These are phyloP conservation scores for Cinnamomum chago DNA, from an alignment of 164 flowering plant genomes.

Conservation along the genomic window DNA sequence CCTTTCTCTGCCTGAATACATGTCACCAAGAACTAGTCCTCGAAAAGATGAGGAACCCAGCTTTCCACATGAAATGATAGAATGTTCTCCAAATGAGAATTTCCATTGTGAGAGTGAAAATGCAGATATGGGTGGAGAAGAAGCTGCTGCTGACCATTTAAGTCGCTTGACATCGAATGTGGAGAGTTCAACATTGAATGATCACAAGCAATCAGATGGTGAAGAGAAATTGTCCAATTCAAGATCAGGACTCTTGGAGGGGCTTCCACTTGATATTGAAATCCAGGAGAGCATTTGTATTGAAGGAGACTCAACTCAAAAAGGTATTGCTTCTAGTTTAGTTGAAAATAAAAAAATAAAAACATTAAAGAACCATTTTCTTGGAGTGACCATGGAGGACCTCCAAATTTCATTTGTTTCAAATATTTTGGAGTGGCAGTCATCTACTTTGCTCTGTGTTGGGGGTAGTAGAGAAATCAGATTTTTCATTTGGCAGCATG, in stretches of 20 bases:
- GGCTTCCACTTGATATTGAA: slow-evolving; percentile 15
- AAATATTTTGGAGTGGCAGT: too few species aligned
- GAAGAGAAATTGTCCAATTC: slow-evolving; percentile 16
- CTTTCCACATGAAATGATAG: slow-evolving; percentile 30
- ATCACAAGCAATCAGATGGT: slow-evolving; percentile 17
- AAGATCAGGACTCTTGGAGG: slow-evolving; percentile 16
- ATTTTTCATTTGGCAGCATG: too few species aligned
- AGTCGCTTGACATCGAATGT: slow-evolving; percentile 19
- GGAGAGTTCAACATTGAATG: slow-evolving; percentile 17
- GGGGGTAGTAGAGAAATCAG: too few species aligned
- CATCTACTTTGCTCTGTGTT: too few species aligned
- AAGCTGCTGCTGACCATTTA: slow-evolving; percentile 13
- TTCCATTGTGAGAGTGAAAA: slow-evolving; percentile 21
- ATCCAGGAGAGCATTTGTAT: slow-evolving; percentile 14
- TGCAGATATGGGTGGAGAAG: slow-evolving; percentile 15
- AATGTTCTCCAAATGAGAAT: slow-evolving; percentile 27
- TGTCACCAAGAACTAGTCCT: slow-evolving; percentile 59
- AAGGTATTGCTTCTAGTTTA: slow-evolving; percentile 36
- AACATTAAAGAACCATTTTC: background rate
- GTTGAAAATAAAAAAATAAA: too few species aligned
- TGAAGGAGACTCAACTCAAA: slow-evolving; percentile 18
- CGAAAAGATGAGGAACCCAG: slow-evolving; percentile 33
- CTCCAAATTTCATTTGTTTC: too few species aligned
- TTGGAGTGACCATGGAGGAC: background rate
- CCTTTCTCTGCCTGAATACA: slow-evolving; percentile 61